Evolutionary conservation across 768 basidiomycete genomes (phyloP).

Genomic region (Hygrocybe coccinea): DNA sequence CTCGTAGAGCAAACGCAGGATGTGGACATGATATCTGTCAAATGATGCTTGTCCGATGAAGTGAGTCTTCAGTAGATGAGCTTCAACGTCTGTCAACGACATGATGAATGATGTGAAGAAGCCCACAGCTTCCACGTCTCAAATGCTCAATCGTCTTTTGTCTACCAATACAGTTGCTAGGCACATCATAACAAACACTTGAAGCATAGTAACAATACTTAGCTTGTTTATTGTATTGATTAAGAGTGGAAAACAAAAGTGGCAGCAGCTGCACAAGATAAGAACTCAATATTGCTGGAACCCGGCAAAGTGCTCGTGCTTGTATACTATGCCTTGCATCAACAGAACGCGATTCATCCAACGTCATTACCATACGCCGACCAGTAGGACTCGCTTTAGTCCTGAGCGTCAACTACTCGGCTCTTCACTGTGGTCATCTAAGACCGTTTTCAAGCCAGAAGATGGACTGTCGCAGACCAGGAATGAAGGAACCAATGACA

Average conservation of each 20-base stretch:
- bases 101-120: background rate
- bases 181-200: background rate
- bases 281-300: background rate
- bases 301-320: background rate
- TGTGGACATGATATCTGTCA: background rate
- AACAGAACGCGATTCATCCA: background rate
- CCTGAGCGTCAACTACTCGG: background rate
- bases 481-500: background rate
- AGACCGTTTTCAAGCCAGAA: background rate
- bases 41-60: background rate
- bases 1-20: background rate
- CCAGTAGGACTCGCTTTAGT: background rate
- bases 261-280: background rate
- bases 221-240: background rate
- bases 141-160: background rate
- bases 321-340: background rate
- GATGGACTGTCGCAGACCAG: background rate
- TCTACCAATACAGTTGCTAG: background rate
- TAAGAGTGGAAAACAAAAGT: background rate
- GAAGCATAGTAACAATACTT: background rate
- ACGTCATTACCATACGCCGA: background rate
- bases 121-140: background rate
- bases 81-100: background rate
- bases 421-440: background rate
- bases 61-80: background rate